Evolutionary conservation across 345 rosid species (phyloP), one percentile per base, ranked within the genome.

Genomic region (Turnera subulata): DNA sequence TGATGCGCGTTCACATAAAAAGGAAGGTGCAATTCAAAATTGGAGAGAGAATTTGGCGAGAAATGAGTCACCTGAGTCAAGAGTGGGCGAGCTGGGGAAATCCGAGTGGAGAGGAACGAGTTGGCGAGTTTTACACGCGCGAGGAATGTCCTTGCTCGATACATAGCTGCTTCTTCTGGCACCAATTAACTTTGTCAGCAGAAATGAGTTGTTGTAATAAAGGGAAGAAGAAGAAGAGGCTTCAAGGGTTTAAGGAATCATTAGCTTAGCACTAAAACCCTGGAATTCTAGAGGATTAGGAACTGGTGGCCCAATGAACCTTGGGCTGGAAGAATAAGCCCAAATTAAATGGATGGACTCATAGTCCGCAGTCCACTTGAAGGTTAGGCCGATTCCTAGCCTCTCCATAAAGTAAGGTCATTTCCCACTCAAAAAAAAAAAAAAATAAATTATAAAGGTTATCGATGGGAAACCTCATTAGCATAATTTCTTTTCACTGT

Each of bases 131-230:
- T 62, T 56, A 84, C 69, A 51, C 72, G 67, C 14, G 73, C 52
- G 24, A 79, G 24, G 43, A 78, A 29, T 56, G 78, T 52, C 73
- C 65, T 80, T 37, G 88, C 80, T 53, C 84, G 84, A 56, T 84
- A 72, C 95, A 87, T 91, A 62, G 70, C 67, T 73, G 64, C 51
- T 11, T 45, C 35, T 9, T 45, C 35, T 9, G 47, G 46, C 15
- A n/a, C 16, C 0, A 17, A 15, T n/a, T n/a, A n/a, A n/a, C 18
- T 7, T 12, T 26, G 50, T 14, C n/a, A 3, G 22, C 17, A 19
- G 19, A 32, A 42, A 25, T 4, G 25, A 44, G 21, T 13, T 37
- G 40, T 7, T 37, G 8, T 37, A 7, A 9, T 7, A 37, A 42
- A 15, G 12, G n/a, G 16, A 9, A 42, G 5, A 4, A 11, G 53